phyloP scores from a whole-genome alignment of 2,329 filamentous ascomycete genomes.

The Aphanoascus verrucosus region DNA sequence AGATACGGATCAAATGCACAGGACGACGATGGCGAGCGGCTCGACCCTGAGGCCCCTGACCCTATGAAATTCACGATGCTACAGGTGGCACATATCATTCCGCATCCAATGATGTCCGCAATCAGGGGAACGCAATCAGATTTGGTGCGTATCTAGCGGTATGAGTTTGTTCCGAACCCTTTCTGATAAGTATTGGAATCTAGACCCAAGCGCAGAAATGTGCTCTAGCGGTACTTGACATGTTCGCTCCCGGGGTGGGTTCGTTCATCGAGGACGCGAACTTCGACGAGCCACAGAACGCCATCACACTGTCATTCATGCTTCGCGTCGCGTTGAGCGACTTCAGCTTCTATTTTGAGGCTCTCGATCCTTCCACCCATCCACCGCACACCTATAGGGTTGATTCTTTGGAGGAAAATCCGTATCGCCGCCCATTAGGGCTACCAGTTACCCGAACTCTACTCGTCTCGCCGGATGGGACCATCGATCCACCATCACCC shows the following conservation, averaged over 20 bases:
- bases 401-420: neutral
- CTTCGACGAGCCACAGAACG: conserved; percentile 36
- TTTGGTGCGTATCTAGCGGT: neutral
- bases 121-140: neutral
- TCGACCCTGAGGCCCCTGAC: conserved; percentile 8
- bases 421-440: conserved; percentile 3
- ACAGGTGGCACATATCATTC: conserved; percentile 19
- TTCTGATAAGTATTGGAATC: neutral
- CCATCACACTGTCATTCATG: conserved; percentile 29
- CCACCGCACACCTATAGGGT: conserved; percentile 15
- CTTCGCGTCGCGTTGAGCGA: conserved; percentile 17
- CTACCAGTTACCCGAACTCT: conserved; percentile 15
- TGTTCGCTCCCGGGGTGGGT: conserved; percentile 33
- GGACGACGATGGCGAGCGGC: conserved; percentile 16
- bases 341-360: conserved; percentile 12
- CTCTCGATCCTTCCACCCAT: conserved; percentile 1
- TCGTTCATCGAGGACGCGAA: conserved; percentile 32
- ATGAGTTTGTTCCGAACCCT: neutral
- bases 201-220: conserved; percentile 23
- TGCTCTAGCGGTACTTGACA: conserved; percentile 33
- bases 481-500: conserved; percentile 22
- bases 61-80: conserved; percentile 12
- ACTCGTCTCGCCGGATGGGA: conserved; percentile 20
- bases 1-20: conserved; percentile 12
- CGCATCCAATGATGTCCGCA: conserved; percentile 17